Evolutionary conservation across 306 rosid genomes (phyloP).

Genomic region (Vigna reflexopilosa): DNA sequence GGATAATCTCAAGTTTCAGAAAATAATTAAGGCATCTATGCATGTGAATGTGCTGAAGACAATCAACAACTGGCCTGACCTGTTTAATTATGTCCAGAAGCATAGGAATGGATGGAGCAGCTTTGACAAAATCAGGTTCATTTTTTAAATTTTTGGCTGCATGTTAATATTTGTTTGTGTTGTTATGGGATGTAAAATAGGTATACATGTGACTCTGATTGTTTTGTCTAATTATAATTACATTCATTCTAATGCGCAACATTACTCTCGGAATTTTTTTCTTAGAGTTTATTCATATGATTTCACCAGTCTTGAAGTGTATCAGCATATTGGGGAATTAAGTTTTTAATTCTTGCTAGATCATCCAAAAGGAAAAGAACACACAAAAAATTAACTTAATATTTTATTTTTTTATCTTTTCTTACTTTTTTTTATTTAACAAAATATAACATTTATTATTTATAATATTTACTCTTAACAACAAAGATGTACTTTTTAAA

Average conservation of each 20-base stretch:
- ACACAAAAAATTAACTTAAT: too few relatives aligned
- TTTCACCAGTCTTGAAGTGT: too few relatives aligned
- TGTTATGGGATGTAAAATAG: constrained; percentile 3
- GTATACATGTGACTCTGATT: not conserved
- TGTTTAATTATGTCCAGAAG: not conserved
- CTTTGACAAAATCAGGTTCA: not conserved
- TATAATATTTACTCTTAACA: too few relatives aligned
- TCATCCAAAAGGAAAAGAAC: too few relatives aligned
- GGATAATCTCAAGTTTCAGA: not conserved
- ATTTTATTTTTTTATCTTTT: too few relatives aligned
- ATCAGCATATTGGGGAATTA: too few relatives aligned
- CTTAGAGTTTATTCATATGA: not conserved
- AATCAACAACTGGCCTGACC: not conserved
- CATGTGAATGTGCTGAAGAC: not conserved
- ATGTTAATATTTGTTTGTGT: constrained; percentile 19
- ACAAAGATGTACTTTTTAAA: too few relatives aligned
- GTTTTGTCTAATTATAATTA: not conserved
- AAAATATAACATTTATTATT: too few relatives aligned
- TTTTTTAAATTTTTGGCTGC: not conserved
- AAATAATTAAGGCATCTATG: not conserved
- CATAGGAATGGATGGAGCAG: not conserved
- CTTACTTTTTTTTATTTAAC: too few relatives aligned
- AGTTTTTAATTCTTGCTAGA: too few relatives aligned
- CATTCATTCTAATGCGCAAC: not conserved
- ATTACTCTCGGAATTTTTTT: not conserved